Base-by-base conservation (phyloP, 1,284 basidiomycete genomes). In the Neolentinus lepideus region DNA sequence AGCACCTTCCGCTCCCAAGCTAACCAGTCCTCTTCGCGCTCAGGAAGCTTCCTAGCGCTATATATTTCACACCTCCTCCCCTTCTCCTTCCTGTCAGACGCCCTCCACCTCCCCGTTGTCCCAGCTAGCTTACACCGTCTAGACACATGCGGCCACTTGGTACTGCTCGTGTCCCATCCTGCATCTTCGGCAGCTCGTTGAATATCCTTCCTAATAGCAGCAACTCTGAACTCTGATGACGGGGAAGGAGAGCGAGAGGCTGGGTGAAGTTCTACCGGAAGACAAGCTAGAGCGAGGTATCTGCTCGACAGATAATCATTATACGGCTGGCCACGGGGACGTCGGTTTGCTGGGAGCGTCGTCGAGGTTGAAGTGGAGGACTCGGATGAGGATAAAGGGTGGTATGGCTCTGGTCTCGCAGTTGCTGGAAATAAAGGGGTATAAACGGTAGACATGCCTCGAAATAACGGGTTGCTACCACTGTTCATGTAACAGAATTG, bases 121-220 rank as follows among this genome's bases (percentile, higher is more conserved):
- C 60, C 51, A 27, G 60, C 59, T 16, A 61, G 31, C n/a, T 38
- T 55, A 26, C 56, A 55, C 31, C 55, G 16, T 35, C 58, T 51
- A 11, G 38, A 52, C 2, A 60, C 56, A 48, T 59, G 53, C 24
- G 22, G 52, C 59, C 59, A 60, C 54, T 56, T 60, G 33, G 60
- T 57, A 29, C 45, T 53, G 25, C 56, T 58, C 9, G 56, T 45
- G 14, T 60, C 59, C 24, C 59, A 47, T 27, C 43, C 58, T 6
- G 59, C 33, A 4, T 53, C 27, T 29, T 55, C 51, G n/a, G 54
- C 33, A 1, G 59, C 57, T 22, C 45, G 57, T 9, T 53, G 58
- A 36, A 59, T 53, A 25, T 53, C 54, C 52, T 48, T 51, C 14
- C 51, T 54, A 24, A 58, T 48, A 24, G 12, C 10, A 47, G 22